These are phyloP conservation scores for Moringa oleifera DNA, from an alignment of 345 rosid species.

Conservation along the genomic window DNA sequence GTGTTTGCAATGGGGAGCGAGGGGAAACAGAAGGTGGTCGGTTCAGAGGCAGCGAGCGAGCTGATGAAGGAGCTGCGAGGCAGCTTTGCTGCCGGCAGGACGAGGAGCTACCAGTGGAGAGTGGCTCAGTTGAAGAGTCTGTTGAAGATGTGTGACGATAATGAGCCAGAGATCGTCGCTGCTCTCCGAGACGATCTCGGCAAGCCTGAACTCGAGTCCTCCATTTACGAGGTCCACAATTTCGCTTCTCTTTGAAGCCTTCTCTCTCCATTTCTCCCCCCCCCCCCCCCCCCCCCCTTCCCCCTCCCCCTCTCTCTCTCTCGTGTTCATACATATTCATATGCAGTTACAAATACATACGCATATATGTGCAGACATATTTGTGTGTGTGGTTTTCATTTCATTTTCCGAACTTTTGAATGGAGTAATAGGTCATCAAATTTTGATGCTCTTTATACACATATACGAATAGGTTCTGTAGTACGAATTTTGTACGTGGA, in stretches of 20 bases:
- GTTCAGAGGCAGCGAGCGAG: constrained; percentile 38
- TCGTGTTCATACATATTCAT: no score
- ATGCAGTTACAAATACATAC: no score
- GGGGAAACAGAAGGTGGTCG: constrained; percentile 27
- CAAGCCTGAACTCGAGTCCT: constrained; percentile 75
- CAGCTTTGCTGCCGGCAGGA: constrained; percentile 49
- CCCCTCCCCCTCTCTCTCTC: no score
- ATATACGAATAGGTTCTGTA: no score
- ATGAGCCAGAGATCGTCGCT: constrained; percentile 58
- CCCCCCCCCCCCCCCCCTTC: no score
- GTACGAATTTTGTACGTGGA: no score
- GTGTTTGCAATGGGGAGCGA: constrained; percentile 25
- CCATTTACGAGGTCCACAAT: constrained; percentile 56
- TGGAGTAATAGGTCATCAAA: no score
- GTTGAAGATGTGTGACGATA: constrained; percentile 43
- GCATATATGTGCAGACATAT: no score
- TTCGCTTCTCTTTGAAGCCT: neutral
- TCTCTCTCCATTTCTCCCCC: constrained; percentile 3
- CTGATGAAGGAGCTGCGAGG: constrained; percentile 48
- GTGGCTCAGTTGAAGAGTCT: constrained; percentile 55
- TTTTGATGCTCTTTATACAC: no score
- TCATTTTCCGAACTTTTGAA: no score
- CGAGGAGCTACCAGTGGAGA: constrained; percentile 76
- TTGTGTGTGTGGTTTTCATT: no score
- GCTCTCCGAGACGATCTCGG: constrained; percentile 74